Percentiles rank a stretch among this genome's conserved stretches.
Conservation (phyloP, 257 asterid genomes). For the Misopates orontium region DNA sequence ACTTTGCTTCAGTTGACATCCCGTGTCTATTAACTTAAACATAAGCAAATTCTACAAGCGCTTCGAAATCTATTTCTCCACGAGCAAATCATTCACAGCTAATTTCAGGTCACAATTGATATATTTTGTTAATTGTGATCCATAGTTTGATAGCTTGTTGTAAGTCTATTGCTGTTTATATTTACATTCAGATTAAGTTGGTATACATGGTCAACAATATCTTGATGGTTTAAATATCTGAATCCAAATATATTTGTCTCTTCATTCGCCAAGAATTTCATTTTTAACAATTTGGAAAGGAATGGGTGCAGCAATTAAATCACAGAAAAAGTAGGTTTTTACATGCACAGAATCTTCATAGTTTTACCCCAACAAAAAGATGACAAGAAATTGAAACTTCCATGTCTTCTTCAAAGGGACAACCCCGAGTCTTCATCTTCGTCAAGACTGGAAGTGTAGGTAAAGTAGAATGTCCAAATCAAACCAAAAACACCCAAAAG, state of each 20-base stretch:
- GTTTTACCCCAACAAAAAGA: slow-evolving; percentile 14
- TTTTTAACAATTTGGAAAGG: not conserved
- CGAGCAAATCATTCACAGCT: no score
- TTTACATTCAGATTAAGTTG: no score
- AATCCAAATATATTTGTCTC: not conserved
- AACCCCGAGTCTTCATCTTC: slow-evolving; percentile 95
- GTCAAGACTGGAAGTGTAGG: slow-evolving; percentile 59
- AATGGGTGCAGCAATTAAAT: not conserved
- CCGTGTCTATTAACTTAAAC: no score
- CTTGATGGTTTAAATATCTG: not conserved
- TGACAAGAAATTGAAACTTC: not conserved
- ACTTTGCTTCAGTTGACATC: no score
- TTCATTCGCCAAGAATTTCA: not conserved
- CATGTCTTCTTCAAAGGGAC: slow-evolving; percentile 52
- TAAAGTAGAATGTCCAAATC: slow-evolving; percentile 71
- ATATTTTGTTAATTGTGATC: no score
- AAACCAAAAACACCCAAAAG: slow-evolving; percentile 73
- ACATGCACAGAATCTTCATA: slow-evolving; percentile 28
- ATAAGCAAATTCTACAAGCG: no score
- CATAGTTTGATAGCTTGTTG: no score
- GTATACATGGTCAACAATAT: not conserved
- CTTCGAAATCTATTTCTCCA: no score
- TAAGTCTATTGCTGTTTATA: no score
- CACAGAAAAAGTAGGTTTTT: slow-evolving; percentile 24
- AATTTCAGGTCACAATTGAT: no score